Evolutionary conservation across 306 rosid genomes (phyloP), one percentile per base, ranked within the genome.

Genomic region (Casuarina cunninghamiana): DNA sequence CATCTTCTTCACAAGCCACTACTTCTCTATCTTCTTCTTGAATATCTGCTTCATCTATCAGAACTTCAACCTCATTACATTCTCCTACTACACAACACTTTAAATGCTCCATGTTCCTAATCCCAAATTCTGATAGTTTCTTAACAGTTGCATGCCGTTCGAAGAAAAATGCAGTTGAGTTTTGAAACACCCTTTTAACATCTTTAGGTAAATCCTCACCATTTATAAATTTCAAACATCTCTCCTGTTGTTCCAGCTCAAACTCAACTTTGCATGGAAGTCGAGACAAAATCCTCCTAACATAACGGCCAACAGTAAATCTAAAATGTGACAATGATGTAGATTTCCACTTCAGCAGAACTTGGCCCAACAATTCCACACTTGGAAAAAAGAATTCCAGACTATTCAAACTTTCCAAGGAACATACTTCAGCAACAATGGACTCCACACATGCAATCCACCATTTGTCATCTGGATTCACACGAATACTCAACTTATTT

Each of bases 41-140:
- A 46, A 12, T 12, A 45, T 45, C 49, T 26, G 41, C 5, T 60
- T 3, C 67, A 60, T 60, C 42, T 10, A 32, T 26, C 26, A 60
- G 26, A 3, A 32, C 67, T 32, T 75, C 63, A 76, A 83, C 75
- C 44, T 78, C 83, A 38, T 79, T 78, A 48, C 83, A 83, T 79
- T 83, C 83, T 4, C 75, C 73, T 67, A 83, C 13, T 4, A 79
- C 68, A 16, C 83, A 83, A 1, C 43, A 39, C 5, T 26, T 43
- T 2, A 83, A 6, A 2, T 3, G 9, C 1, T 7, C 0, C 43
- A 75, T 8, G 39, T 54, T 79, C 3, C 0, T n/a, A 74, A 65
- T 15, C 1, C 48, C n/a, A 12, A 79, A 83, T 9, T 75, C 67
- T 0, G 83, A 75, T 0, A 83, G 78, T 57, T 53, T 57, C 75